A percentile compares a stretch with the other conserved stretches of the same genome.
These are phyloP conservation scores for Apostasia ramifera DNA, from an alignment of 106 monocot species.

Conservation along the genomic window DNA sequence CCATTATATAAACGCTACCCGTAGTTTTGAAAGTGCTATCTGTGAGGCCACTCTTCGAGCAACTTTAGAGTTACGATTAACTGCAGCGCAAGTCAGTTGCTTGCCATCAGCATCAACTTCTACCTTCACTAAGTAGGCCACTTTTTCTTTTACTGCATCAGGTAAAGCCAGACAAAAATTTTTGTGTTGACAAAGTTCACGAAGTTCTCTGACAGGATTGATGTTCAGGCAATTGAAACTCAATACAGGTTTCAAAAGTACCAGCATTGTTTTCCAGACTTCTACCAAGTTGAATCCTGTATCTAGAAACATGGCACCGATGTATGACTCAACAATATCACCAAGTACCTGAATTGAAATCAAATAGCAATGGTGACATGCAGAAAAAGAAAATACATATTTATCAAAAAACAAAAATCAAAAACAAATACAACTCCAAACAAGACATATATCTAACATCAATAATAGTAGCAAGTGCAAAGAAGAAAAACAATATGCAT, in stretches of 20 bases:
- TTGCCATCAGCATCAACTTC: constrained; percentile 30
- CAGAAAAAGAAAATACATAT: too few relatives aligned
- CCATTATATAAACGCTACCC: constrained; percentile 37
- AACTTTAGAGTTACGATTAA: constrained; percentile 60
- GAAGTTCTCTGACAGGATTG: constrained; percentile 70
- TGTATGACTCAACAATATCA: constrained; percentile 87
- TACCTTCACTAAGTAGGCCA: constrained; percentile 39
- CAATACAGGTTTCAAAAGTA: constrained; percentile 45
- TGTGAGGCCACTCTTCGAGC: constrained; percentile 74
- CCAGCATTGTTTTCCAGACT: constrained; percentile 66
- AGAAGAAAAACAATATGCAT: too few relatives aligned
- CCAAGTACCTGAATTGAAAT: constrained; percentile 65
- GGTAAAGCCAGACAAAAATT: constrained; percentile 37
- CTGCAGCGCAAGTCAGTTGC: constrained; percentile 24
- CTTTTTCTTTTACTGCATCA: constrained; percentile 26
- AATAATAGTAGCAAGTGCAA: too few relatives aligned
- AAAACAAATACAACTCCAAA: too few relatives aligned
- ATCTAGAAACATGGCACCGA: constrained; percentile 90
- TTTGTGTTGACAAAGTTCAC: constrained; percentile 71
- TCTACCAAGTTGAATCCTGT: constrained; percentile 59
- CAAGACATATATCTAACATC: too few relatives aligned
- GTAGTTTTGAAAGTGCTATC: constrained; percentile 50
- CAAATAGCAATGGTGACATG: too few relatives aligned
- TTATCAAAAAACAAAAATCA: too few relatives aligned
- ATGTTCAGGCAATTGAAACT: constrained; percentile 44